phyloP scores from a whole-genome alignment of 1,284 basidiomycete genomes.

The Tylopilus sp. region DNA sequence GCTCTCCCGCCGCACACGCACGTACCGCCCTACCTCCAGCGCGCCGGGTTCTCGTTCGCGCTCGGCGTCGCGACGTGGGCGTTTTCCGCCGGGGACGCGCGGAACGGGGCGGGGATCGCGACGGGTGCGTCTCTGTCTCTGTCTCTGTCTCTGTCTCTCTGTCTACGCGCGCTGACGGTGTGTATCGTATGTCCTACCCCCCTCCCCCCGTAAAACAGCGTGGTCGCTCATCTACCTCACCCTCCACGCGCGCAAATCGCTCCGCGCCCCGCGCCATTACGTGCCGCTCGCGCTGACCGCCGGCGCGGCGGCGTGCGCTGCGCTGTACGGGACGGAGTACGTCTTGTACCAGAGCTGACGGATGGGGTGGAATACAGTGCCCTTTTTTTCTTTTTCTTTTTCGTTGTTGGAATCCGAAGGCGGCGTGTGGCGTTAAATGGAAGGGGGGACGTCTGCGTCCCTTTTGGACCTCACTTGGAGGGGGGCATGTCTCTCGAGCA shows the following conservation, averaged over 20 bases:
- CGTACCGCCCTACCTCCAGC: slow-evolving; percentile 41
- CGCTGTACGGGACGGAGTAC: slow-evolving; percentile 44
- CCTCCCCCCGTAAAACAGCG: too few species aligned
- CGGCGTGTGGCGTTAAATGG: too few species aligned
- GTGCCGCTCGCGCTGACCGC: slow-evolving; percentile 35
- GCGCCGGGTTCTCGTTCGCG: slow-evolving; percentile 43
- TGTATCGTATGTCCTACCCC: too few species aligned
- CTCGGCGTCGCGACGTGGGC: slow-evolving; percentile 45
- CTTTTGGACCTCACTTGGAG: too few species aligned
- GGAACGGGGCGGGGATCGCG: slow-evolving; percentile 44
- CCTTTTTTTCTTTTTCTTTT: too few species aligned
- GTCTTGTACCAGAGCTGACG: slow-evolving; percentile 36
- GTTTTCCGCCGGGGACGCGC: slow-evolving; percentile 37
- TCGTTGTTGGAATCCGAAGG: too few species aligned
- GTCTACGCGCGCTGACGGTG: background rate
- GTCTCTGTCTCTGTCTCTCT: too few species aligned
- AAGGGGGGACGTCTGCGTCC: too few species aligned
- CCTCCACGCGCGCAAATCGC: slow-evolving; percentile 36
- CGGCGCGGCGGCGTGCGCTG: slow-evolving; percentile 34
- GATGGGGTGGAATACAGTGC: background rate
- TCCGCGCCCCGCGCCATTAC: slow-evolving; percentile 33
- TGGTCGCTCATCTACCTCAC: slow-evolving; percentile 47
- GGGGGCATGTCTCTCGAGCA: too few species aligned
- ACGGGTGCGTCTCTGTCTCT: slow-evolving; percentile 33
- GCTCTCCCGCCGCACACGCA: slow-evolving; percentile 22